Evolutionary conservation across 2,329 filamentous ascomycete species (phyloP).

Genomic region (Colletotrichum sp.): DNA sequence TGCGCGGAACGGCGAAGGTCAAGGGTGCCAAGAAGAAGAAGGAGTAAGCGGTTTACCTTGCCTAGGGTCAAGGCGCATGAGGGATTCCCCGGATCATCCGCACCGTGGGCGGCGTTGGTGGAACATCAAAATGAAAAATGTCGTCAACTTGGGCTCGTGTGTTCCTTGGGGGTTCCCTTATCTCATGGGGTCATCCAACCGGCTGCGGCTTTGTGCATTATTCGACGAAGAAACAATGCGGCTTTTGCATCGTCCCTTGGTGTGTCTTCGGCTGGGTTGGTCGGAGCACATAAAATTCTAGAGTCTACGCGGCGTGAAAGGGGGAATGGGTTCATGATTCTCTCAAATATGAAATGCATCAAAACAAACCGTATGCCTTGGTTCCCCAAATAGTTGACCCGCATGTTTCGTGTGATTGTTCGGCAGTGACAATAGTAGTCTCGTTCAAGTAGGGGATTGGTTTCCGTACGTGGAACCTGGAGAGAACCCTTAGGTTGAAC

Average conservation of each 20-base stretch:
- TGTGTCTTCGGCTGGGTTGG: constrained; percentile 5
- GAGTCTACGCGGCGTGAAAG: constrained; percentile 25
- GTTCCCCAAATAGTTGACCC: not conserved
- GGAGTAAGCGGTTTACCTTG: constrained; percentile 68
- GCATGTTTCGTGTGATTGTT: not conserved
- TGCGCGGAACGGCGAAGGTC: constrained; percentile 96
- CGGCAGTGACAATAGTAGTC: not conserved
- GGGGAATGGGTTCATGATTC: constrained; percentile 26
- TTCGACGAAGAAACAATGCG: constrained; percentile 10
- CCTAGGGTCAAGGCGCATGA: constrained; percentile 19
- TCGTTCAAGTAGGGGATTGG: rapidly evolving
- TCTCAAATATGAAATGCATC: constrained; percentile 25
- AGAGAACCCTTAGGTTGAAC: not conserved
- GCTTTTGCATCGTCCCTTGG: constrained; percentile 20
- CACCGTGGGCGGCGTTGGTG: constrained; percentile 22
- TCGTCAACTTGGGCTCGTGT: constrained; percentile 18
- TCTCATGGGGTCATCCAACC: constrained; percentile 3
- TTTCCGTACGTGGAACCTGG: not conserved
- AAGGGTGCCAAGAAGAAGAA: constrained; percentile 96
- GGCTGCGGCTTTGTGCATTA: constrained; percentile 20
- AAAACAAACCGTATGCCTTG: not conserved
- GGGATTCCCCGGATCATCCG: constrained; percentile 23
- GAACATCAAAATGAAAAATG: constrained; percentile 22
- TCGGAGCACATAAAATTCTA: constrained; percentile 16
- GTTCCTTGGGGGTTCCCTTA: constrained; percentile 9